Evolutionary conservation across 1,139 yeast genomes (phyloP).

Genomic region (Taphrina flavorubra): DNA sequence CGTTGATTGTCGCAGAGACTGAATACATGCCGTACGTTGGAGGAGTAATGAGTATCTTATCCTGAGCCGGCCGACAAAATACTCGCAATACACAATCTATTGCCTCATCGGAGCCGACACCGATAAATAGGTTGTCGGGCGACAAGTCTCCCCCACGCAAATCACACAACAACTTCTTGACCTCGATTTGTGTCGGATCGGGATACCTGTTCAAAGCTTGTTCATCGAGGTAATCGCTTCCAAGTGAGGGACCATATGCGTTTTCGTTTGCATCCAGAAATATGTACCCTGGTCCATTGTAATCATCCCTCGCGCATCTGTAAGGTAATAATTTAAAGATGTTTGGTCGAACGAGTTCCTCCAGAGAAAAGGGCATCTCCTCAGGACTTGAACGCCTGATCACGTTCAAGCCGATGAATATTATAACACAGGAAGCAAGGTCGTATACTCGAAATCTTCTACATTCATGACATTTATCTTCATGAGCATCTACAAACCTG

Average conservation of each 20-base stretch:
- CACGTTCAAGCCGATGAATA: no score
- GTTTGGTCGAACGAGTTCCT: slow-evolving; percentile 71
- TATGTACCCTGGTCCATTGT: slow-evolving; percentile 58
- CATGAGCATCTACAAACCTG: no score
- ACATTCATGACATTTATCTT: no score
- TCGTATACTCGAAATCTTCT: no score
- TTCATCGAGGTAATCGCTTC: slow-evolving; percentile 50
- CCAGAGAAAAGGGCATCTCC: slow-evolving; percentile 14
- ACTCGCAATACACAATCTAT: slow-evolving; percentile 88
- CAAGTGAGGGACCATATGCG: slow-evolving; percentile 84
- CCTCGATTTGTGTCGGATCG: slow-evolving; percentile 89
- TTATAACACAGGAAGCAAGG: no score
- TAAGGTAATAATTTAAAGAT: slow-evolving; percentile 42
- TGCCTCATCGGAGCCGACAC: slow-evolving; percentile 97
- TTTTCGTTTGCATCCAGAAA: slow-evolving; percentile 95
- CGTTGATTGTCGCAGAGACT: slow-evolving; percentile 88
- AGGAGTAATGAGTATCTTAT: slow-evolving; percentile 83
- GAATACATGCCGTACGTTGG: slow-evolving; percentile 98
- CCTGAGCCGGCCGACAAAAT: slow-evolving; percentile 79
- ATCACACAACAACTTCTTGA: slow-evolving; percentile 72
- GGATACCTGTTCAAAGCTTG: slow-evolving; percentile 84
- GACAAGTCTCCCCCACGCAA: slow-evolving; percentile 69
- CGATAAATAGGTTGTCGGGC: slow-evolving; percentile 79
- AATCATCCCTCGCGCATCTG: slow-evolving; percentile 36
- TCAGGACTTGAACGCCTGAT: no score